Base-by-base conservation (phyloP, 805 yeast genomes). In the Dipodascopsis uninucleata region DNA sequence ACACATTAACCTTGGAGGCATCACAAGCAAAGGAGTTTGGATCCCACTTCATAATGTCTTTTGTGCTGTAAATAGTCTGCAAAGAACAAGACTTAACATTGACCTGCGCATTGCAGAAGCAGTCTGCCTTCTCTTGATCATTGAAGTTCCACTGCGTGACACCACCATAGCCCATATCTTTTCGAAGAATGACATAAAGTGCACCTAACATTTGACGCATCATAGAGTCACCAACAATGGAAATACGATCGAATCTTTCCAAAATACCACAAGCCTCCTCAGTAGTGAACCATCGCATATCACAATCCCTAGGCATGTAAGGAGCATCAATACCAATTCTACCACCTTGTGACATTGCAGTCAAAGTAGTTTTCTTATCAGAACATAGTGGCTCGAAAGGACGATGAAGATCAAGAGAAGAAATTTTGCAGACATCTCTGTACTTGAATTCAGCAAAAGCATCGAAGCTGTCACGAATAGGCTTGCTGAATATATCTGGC, bases 121-220 rank as follows among this genome's bases (percentile, higher is more conserved):
- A 50, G 29, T 50, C 52, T n/a, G 45, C 39, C 25, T 48, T 47
- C 37, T 50, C 53, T 31, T 47, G 49, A 29, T 50, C 55, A 33
- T 39, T 50, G 31, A 50, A 50, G 39, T 50, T 47, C 55, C 55
- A 50, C 24, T 43, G 43, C 8, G 53, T 48, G 23, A 50, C 55
- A 6, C 53, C 55, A 17, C 55, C 55, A 34, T 50, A 50, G 18
- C 55, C 55, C 22, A 50, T 36, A 28, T 50, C 49, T 24, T 43
- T 42, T 18, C 55, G 52, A 26, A 50, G 26, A 12, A 50, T 9
- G 10, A 50, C 55, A 26, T 47, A 50, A 28, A 50, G 46, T 6
- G 39, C 55, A 25, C 55, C 55, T 16, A 50, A 46, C 55, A 50
- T 43, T 32, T 50, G 55, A 7, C 55, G 53, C 55, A 50, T 50